A percentile compares a stretch with the other conserved stretches of the same genome.
Evolutionary conservation across 2,329 filamentous ascomycete genomes (phyloP).

Genomic region (Fusarium sp.): DNA sequence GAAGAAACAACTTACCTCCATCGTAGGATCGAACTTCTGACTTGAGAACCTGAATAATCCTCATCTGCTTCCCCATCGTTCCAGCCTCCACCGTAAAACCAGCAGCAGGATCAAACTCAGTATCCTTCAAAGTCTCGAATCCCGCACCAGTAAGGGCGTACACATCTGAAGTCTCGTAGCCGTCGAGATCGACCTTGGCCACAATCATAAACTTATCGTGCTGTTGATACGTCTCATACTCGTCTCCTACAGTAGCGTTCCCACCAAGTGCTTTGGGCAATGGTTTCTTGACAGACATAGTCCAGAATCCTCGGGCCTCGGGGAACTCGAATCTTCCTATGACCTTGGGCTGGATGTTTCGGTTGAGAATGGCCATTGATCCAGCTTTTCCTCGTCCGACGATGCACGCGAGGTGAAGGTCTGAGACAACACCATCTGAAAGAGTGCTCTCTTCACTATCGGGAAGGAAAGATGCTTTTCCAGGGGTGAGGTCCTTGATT

Average conservation of each 20-base stretch:
- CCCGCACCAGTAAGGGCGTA: conserved; percentile 79
- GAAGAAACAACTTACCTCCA: too few relatives aligned
- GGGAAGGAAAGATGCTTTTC: conserved; percentile 61
- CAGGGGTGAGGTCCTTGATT: conserved; percentile 78
- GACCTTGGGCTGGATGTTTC: conserved; percentile 78
- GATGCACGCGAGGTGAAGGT: conserved; percentile 69
- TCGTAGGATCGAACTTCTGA: conserved; percentile 93
- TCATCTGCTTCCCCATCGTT: conserved; percentile 80
- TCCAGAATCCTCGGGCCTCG: conserved; percentile 82
- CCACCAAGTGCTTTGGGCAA: conserved; percentile 69
- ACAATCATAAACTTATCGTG: conserved; percentile 87
- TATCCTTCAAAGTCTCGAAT: conserved; percentile 80
- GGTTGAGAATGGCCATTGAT: conserved; percentile 79
- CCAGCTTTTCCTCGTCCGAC: conserved; percentile 74
- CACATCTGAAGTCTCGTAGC: conserved; percentile 81
- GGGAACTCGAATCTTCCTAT: conserved; percentile 78
- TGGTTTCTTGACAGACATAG: conserved; percentile 76
- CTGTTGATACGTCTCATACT: conserved; percentile 69
- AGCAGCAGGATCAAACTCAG: conserved; percentile 91
- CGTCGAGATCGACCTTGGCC: conserved; percentile 75
- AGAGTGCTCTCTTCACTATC: conserved; percentile 59
- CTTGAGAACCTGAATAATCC: conserved; percentile 87
- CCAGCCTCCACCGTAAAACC: conserved; percentile 89
- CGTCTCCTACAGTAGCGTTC: conserved; percentile 61
- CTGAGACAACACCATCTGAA: conserved; percentile 61